Evolutionary conservation across 306 rosid genomes (phyloP), one percentile per base, ranked within the genome.

Genomic region (Lathyrus tuberosus): DNA sequence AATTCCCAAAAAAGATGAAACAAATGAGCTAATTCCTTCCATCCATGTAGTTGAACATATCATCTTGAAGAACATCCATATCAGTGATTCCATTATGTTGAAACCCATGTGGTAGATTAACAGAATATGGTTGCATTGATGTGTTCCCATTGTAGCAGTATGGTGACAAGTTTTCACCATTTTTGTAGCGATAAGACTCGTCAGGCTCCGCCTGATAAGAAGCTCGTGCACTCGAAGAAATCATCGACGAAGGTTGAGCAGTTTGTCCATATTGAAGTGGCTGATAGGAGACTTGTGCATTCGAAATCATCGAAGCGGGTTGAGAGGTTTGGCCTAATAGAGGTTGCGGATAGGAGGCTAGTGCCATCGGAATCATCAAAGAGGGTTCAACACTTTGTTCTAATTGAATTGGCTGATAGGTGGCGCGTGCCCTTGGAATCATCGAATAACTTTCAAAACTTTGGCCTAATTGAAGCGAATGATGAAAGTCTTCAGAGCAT

Each of bases 91-190:
- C 69, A 61, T 47, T 14, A 14, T 6, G 24, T 38, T 17, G 28
- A 38, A 71, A 47, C 10, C 18, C 68, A 8, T 9, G 12, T 14
- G 13, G 43, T n/a, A 1, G 42, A 3, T 7, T 31, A 63, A 24
- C 5, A 17, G 10, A 16, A 73, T 52, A 51, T 49, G 70, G 24
- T 10, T 62, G 54, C 31, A 49, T 15, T 26, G 48, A 11, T 11
- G 58, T 12, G 64, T 62, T 49, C 17, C 64, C 54, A 6, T 51
- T 63, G 54, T 51, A 72, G 38, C 62, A 61, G 40, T 10, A 59
- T 31, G 69, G 49, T 17, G 13, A 37, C 4, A 11, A 12, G 11
- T 73, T 73, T 37, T 63, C 31, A 10, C 4, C 15, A 11, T 37
- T 63, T 51, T 52, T 24, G 63, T 26, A 26, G 4, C 4, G 30